These are phyloP conservation scores for Termitomyces sp. DNA, from an alignment of 768 basidiomycete genomes.

Conservation along the genomic window DNA sequence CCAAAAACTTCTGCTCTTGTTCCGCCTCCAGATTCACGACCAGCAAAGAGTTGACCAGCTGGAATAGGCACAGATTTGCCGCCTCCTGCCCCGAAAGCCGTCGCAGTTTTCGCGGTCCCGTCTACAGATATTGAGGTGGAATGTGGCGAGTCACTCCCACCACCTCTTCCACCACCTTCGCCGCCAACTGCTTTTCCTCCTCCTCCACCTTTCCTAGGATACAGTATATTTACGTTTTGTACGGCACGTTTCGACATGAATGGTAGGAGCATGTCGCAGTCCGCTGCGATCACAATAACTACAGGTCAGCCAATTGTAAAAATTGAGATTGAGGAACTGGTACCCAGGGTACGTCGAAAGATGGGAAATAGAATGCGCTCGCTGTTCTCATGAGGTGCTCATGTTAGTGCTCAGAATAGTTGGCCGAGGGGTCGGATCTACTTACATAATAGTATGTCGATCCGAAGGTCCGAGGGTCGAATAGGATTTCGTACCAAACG, in stretches of 20 bases:
- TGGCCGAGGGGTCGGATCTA: too few species aligned
- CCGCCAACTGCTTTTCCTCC: background rate
- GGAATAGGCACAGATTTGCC: conserved; percentile 26
- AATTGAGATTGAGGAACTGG: too few species aligned
- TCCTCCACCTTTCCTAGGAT: conserved; percentile 26
- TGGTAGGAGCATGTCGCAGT: conserved; percentile 23
- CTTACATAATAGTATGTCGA: too few species aligned
- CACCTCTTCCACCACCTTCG: background rate
- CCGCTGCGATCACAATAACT: too few species aligned
- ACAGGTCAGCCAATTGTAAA: too few species aligned
- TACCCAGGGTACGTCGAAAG: too few species aligned
- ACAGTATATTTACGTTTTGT: conserved; percentile 3
- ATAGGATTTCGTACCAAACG: too few species aligned
- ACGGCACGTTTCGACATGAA: conserved; percentile 15
- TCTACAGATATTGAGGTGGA: conserved; percentile 6
- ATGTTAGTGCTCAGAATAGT: too few species aligned
- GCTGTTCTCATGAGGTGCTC: too few species aligned
- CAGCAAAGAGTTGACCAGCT: conserved; percentile 30
- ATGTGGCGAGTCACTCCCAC: conserved; percentile 3
- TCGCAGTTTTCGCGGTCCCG: conserved; percentile 11
- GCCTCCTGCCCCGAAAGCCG: conserved; percentile 16
- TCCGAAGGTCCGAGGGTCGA: too few species aligned
- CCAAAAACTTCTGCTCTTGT: conserved; percentile 34
- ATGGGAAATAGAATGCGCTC: too few species aligned
- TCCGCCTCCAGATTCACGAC: conserved; percentile 40